Evolutionary conservation across 768 basidiomycete species (phyloP).

Genomic region (Lactarius vividus): DNA sequence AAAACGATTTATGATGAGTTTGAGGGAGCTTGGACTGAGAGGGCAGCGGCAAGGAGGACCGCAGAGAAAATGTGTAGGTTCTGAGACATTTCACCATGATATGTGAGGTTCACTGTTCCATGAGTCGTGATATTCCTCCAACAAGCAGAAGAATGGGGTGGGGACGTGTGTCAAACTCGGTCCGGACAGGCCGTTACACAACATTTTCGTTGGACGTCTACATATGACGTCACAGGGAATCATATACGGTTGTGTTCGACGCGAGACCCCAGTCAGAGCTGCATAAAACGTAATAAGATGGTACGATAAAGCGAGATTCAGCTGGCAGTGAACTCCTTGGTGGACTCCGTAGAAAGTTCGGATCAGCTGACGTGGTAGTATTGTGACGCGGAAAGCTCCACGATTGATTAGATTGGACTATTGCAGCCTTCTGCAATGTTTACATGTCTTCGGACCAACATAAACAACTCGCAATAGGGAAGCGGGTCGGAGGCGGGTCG

Average conservation of each 20-base stretch:
- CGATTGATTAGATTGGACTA: background rate
- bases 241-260: background rate
- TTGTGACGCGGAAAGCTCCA: background rate
- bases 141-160: background rate
- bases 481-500: slow-evolving; percentile 4
- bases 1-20: slow-evolving; percentile 34
- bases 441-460: background rate
- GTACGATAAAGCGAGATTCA: background rate
- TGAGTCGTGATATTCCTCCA: background rate
- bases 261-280: background rate
- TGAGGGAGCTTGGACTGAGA: slow-evolving; percentile 1
- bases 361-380: slow-evolving; percentile 19
- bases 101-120: background rate
- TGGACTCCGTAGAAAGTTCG: slow-evolving; percentile 10
- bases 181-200: background rate
- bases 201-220: background rate
- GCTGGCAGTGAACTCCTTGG: background rate
- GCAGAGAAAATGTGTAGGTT: slow-evolving; percentile 28
- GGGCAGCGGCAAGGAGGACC: slow-evolving; percentile 15
- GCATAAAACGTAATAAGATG: slow-evolving; percentile 12
- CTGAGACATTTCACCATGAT: slow-evolving; percentile 32
- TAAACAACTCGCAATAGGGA: slow-evolving; percentile 4
- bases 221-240: background rate
- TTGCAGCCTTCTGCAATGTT: background rate
- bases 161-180: background rate